Percentiles rank a stretch among this genome's conserved stretches.
These are phyloP conservation scores for Austropuccinia psidii DNA, from an alignment of 1,284 basidiomycete genomes.

Conservation along the genomic window DNA sequence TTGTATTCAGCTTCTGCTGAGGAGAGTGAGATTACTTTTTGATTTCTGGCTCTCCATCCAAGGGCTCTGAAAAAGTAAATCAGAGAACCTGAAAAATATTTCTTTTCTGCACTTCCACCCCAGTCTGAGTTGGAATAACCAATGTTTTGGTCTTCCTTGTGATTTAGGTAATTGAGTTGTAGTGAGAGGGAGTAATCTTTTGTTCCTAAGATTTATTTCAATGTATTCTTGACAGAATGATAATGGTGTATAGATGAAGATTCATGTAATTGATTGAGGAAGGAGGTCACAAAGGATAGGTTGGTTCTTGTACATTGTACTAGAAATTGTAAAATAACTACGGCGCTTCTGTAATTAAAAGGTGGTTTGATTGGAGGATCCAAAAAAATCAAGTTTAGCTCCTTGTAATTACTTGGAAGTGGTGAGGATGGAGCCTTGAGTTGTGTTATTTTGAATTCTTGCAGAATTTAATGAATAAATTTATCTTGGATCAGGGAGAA, in stretches of 20 bases:
- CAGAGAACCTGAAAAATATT: background rate
- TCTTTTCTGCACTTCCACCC: background rate
- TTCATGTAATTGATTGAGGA: background rate
- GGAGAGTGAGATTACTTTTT: background rate
- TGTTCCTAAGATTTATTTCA: background rate
- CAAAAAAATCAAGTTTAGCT: background rate
- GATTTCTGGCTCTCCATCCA: background rate
- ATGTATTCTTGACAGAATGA: background rate
- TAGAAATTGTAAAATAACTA: background rate
- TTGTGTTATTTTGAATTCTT: background rate
- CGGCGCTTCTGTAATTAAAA: background rate
- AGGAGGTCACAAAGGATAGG: background rate
- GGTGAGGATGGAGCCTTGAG: background rate
- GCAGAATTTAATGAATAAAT: background rate
- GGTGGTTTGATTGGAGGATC: background rate
- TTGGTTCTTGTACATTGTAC: background rate
- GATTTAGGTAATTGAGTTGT: background rate
- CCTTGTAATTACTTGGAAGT: background rate
- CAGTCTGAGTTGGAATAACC: slow-evolving; percentile 1
- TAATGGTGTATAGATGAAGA: background rate
- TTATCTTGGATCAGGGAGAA: background rate
- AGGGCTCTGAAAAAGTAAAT: background rate
- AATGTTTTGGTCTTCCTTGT: background rate
- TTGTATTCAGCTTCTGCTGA: slow-evolving; percentile 8
- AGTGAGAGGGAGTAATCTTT: background rate